Conservation (phyloP, 192 early-diverging fungal species). For the Cetraspora pellucida region DNA sequence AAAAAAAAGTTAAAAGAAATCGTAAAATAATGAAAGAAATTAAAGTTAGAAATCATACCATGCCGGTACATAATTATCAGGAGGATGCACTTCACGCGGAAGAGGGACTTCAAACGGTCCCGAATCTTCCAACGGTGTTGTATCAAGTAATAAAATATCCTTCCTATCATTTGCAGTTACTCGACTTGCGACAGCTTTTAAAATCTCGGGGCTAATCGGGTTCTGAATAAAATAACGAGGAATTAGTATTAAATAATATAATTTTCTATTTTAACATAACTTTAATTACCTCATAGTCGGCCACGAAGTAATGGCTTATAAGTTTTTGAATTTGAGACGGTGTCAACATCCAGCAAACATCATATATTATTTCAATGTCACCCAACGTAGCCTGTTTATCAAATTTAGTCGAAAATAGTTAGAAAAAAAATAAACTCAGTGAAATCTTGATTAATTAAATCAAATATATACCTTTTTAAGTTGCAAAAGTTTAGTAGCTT, state of each 20-base stretch:
- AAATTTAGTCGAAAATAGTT: not conserved
- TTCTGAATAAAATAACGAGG: constrained; percentile 41
- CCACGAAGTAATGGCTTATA: constrained; percentile 90
- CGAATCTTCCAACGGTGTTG: constrained; percentile 62
- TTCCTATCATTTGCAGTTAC: constrained; percentile 87
- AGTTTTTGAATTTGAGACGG: constrained; percentile 98
- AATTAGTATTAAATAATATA: not conserved
- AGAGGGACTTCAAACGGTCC: constrained; percentile 61
- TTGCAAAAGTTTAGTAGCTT: constrained; percentile 96
- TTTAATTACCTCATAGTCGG: constrained; percentile 86
- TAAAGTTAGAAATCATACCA: constrained; percentile 42
- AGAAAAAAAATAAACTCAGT: too few species aligned
- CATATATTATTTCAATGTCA: constrained; percentile 98
- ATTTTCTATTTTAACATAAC: constrained; percentile 17
- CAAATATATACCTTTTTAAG: constrained; percentile 91
- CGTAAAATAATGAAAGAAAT: not conserved
- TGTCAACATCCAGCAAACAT: constrained; percentile 96
- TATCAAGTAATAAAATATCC: constrained; percentile 89
- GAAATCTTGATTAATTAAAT: too few species aligned
- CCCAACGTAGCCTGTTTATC: constrained; percentile 54
- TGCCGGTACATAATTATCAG: constrained; percentile 51
- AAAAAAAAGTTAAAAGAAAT: not conserved
- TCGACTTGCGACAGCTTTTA: constrained; percentile 85
- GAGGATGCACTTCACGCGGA: constrained; percentile 45
- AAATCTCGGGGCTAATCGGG: constrained; percentile 82